Evolutionary conservation across 169 alveolate species (phyloP).

Genomic region (Babesia bigemina): DNA sequence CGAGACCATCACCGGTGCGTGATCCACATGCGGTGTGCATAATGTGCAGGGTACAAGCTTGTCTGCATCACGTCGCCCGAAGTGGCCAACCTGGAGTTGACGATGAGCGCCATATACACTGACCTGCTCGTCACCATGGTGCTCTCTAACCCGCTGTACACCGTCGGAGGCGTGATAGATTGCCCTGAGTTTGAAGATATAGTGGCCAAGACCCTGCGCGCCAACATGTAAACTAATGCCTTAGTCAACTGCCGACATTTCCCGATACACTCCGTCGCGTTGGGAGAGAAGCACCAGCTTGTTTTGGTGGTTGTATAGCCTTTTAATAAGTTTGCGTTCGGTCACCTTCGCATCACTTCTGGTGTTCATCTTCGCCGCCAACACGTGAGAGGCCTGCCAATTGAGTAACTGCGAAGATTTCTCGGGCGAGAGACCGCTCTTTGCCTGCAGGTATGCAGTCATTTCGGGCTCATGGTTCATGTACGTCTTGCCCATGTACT

Average conservation of each 20-base stretch:
- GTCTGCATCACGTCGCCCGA: constrained; percentile 66
- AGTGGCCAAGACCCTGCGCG: constrained; percentile 38
- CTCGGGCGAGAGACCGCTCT: not conserved
- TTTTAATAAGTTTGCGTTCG: constrained; percentile 44
- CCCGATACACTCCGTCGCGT: constrained; percentile 49
- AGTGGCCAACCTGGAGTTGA: constrained; percentile 41
- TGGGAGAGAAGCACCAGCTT: constrained; percentile 36
- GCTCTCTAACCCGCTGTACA: constrained; percentile 50
- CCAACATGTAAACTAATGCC: constrained; percentile 6
- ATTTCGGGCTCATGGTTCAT: constrained; percentile 34
- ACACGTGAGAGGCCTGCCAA: constrained; percentile 17
- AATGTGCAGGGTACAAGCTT: constrained; percentile 57
- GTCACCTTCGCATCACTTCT: constrained; percentile 43
- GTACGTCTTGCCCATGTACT: constrained; percentile 29
- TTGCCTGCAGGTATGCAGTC: constrained; percentile 25
- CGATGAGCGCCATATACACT: constrained; percentile 51
- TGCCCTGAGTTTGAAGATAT: constrained; percentile 45
- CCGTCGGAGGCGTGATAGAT: constrained; percentile 30
- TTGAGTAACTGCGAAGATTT: not conserved
- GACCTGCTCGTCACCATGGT: constrained; percentile 53
- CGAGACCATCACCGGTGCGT: constrained; percentile 59
- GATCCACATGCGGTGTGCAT: not conserved
- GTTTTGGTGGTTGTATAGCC: constrained; percentile 23
- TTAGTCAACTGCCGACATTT: constrained; percentile 36
- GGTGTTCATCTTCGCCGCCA: constrained; percentile 14